Conservation (phyloP, 1,284 basidiomycete genomes). For the Pyrrhoderma noxium region DNA sequence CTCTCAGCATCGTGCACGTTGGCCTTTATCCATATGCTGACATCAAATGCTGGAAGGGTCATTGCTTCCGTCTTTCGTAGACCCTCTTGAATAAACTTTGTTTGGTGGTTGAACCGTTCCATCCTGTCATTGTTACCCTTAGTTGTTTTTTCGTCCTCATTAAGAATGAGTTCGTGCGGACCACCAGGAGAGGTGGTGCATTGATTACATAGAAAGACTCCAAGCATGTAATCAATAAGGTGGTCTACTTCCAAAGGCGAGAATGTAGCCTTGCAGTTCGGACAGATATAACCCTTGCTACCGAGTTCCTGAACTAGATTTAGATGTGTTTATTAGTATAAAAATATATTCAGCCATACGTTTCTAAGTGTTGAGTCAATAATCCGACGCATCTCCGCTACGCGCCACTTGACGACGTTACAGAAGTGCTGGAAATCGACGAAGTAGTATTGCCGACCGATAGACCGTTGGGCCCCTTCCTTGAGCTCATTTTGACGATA, state of each 20-base stretch:
- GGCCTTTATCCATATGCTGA: conserved; percentile 68
- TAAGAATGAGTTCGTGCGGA: conserved; percentile 77
- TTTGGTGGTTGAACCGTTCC: conserved; percentile 91
- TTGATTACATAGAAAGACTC: conserved; percentile 65
- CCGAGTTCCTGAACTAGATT: conserved; percentile 68
- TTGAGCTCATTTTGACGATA: conserved; percentile 82
- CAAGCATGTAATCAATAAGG: conserved; percentile 62
- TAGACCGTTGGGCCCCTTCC: conserved; percentile 74
- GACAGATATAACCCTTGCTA: conserved; percentile 94
- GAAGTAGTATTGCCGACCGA: conserved; percentile 88
- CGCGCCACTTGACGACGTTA: conserved; percentile 96
- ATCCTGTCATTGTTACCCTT: conserved; percentile 86
- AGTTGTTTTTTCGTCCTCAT: conserved; percentile 84
- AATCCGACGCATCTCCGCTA: conserved; percentile 87
- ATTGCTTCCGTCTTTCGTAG: conserved; percentile 87
- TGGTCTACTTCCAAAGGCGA: conserved; percentile 82
- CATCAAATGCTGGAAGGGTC: conserved; percentile 80
- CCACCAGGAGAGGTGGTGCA: conserved; percentile 47
- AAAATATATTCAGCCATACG: conserved; percentile 34
- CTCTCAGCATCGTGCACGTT: conserved; percentile 55
- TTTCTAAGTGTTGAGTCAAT: conserved; percentile 87
- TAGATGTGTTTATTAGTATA: conserved; percentile 3
- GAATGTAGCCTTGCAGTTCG: conserved; percentile 81
- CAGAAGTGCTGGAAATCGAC: conserved; percentile 94
- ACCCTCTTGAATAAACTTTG: conserved; percentile 80